Conservation (phyloP, 352 stramenopile species). For the Pythium folliculosum region DNA sequence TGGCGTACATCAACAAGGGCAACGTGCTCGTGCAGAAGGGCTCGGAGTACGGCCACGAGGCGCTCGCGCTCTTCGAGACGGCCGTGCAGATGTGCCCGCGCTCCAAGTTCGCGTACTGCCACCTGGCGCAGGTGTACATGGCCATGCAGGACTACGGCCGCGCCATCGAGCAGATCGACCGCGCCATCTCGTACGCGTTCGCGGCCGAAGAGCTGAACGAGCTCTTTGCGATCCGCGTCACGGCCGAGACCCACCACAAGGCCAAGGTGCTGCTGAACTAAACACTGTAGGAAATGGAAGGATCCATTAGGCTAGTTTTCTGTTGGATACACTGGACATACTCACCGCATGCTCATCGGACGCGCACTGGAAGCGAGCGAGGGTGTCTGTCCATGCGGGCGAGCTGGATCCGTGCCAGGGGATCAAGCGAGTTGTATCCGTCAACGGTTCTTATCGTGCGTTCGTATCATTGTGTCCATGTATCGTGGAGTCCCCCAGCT, state of each 20-base stretch:
- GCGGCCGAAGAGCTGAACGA: slow-evolving; percentile 77
- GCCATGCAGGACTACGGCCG: slow-evolving; percentile 81
- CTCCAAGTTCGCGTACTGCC: slow-evolving; percentile 84
- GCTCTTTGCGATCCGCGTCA: slow-evolving; percentile 78
- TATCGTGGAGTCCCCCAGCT: no score
- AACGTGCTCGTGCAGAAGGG: slow-evolving; percentile 80
- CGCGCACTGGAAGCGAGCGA: no score
- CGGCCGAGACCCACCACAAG: slow-evolving; percentile 75
- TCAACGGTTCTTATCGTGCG: no score
- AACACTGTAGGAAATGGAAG: background rate
- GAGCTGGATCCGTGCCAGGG: no score
- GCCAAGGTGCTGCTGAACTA: slow-evolving; percentile 58
- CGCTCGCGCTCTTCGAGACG: slow-evolving; percentile 75
- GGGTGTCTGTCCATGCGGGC: no score
- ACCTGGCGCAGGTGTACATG: slow-evolving; percentile 85
- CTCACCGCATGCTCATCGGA: no score
- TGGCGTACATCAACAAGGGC: slow-evolving; percentile 88
- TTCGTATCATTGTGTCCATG: no score
- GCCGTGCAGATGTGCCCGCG: slow-evolving; percentile 75
- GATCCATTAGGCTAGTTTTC: slow-evolving; percentile 27
- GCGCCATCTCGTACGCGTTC: slow-evolving; percentile 71
- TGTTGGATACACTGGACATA: no score
- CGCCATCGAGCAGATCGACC: slow-evolving; percentile 82
- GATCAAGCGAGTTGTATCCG: no score
- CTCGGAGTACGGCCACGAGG: slow-evolving; percentile 66